Evolutionary conservation across 768 basidiomycete genomes (phyloP), one percentile per base, ranked within the genome.

Genomic region (Sistotremastrum niveocremeum): DNA sequence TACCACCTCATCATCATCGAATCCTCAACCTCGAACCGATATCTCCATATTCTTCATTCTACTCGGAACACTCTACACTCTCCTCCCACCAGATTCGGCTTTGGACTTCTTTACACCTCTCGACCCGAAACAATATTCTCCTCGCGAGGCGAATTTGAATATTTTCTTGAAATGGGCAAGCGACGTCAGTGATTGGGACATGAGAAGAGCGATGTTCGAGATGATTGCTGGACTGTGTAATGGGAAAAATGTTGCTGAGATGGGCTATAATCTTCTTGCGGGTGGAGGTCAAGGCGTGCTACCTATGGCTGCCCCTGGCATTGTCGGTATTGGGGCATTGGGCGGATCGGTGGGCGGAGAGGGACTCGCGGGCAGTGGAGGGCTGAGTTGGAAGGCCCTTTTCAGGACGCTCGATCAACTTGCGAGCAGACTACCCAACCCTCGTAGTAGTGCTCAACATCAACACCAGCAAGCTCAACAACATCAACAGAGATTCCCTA

Each of bases 101-200:
- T 67, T 91, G 39, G 86, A 88, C 54, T 94, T 85, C 61, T 95
- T 90, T 90, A 78, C 79, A 6, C 75, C 79, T 2, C 71, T 73
- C 0, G 20, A 20, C 2, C 20, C 20, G 20, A 20, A 20, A 2
- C 20, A 20, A 20, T 20, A 20, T 20, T 20, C 20, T 20, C 72
- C 71, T 3, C 66, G 65, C 3, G 85, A 88, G 54, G 67, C 72
- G n/a, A 74, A 79, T 48, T 66, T 87, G 0, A 76, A 79, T 1
- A 71, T 78, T 2, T 93, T 94, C 60, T 64, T 94, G 41, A 84
- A 88, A 48, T 94, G 89, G 90, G 86, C 86, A 0, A 84, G 85
- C 1, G 79, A 87, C 46, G 68, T 74, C 4, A 74, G 81, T 49
- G 84, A 88, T 49, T 56, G 73, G 5, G 74, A 74, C 1, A 80